Evolutionary conservation across 352 stramenopile genomes (phyloP), one percentile per base, ranked within the genome.

Genomic region (Aphanomyces euteiches): DNA sequence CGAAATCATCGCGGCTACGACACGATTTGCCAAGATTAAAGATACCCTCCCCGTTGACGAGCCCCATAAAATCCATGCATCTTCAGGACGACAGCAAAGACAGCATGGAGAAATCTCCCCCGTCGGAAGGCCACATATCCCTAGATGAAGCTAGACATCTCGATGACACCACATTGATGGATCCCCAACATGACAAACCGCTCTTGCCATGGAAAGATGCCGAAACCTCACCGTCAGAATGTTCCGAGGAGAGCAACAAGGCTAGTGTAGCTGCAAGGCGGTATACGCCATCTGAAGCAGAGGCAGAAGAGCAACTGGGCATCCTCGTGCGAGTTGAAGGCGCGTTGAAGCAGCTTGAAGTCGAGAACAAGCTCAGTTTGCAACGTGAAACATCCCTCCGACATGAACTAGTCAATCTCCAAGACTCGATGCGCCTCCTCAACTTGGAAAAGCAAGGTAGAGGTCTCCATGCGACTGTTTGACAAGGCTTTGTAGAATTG

Each of bases 261-360:
- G 15, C 19, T 19, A 8, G 50, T 8, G 15, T 1, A 6, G 54
- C 15, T 17, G 50, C 17, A 38, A 28, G 34, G 39, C 34, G 47
- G 39, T 19, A 28, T 47, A 67, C 53, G 7, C 40, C 66, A 12
- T 19, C 61, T 3, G 66, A 70, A 40, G 54, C 73, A 19, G 54
- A 66, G 8, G 75, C 75, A 7, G 59, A 73, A 4, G 50, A 57
- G 37, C 43, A 69, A 48, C 74, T 92, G 10, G 77, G 82, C 67
- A 92, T 93, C 60, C 74, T 93, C 34, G 73, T 83, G 63, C 84
- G 85, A 57, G 84, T 92, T 7, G 85, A 93, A 61, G 63, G 74
- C 13, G 83, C 84, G 21, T 72, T 93, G n/a, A 84, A 85, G 17
- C 79, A 88, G 17, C 75, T 93, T 38, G 85, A 93, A 47, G 72